A percentile compares a stretch with the other conserved stretches of the same genome.
Evolutionary conservation across 345 rosid genomes (phyloP).

Genomic region (Toxicodendron radicans): DNA sequence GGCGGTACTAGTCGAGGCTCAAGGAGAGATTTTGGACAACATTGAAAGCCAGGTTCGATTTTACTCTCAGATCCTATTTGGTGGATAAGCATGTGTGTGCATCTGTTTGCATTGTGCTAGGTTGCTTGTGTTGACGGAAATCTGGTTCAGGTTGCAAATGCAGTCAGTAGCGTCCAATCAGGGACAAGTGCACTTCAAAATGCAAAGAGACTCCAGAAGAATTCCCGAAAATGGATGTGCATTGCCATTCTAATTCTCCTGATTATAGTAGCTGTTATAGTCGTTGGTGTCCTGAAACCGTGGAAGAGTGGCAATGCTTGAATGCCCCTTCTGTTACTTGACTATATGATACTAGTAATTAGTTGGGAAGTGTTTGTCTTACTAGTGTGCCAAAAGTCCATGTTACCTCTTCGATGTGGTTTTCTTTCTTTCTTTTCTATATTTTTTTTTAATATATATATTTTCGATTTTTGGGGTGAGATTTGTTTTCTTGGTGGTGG

Average conservation of each 20-base stretch:
- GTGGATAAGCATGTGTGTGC: neutral
- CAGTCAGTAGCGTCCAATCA: slow-evolving; percentile 43
- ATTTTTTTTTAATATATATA: neutral
- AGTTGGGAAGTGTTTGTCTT: slow-evolving; percentile 6
- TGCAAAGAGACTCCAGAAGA: slow-evolving; percentile 43
- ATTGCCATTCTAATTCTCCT: slow-evolving; percentile 49
- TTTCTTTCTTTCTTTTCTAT: neutral
- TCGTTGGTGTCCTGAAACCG: slow-evolving; percentile 40
- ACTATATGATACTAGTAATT: slow-evolving; percentile 4
- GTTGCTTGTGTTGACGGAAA: slow-evolving; percentile 21
- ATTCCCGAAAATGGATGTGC: slow-evolving; percentile 45
- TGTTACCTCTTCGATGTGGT: slow-evolving; percentile 1
- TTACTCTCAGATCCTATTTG: slow-evolving; percentile 3
- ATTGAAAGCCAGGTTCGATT: slow-evolving; percentile 70
- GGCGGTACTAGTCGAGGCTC: slow-evolving; percentile 75
- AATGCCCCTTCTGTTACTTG: slow-evolving; percentile 11
- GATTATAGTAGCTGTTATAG: slow-evolving; percentile 41
- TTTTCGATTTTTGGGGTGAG: neutral
- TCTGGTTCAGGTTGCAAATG: slow-evolving; percentile 48
- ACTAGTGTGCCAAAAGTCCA: neutral
- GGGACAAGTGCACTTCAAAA: slow-evolving; percentile 44
- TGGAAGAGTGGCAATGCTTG: slow-evolving; percentile 42
- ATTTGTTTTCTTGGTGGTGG: slow-evolving; percentile 11
- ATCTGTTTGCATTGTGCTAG: slow-evolving; percentile 6
- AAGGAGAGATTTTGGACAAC: slow-evolving; percentile 68